Base-by-base conservation (phyloP, 441 rosid genomes). In the Pelargonium cotyledonis region DNA sequence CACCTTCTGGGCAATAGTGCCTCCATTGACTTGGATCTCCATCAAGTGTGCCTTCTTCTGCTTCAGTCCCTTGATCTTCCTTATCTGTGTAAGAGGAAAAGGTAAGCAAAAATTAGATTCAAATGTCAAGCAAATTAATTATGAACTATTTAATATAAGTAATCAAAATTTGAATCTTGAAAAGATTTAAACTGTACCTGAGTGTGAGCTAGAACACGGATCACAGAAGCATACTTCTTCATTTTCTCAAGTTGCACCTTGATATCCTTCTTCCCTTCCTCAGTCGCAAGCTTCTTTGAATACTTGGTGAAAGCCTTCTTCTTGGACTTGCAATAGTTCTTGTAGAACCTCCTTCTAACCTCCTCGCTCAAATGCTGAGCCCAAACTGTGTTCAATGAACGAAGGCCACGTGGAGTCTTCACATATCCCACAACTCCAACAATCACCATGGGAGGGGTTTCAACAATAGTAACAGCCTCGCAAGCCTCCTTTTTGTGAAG, bases 401-500 rank as follows among this genome's bases (percentile, higher is more conserved):
- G 85, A 21, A 92, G 85, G 8, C 96, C 98, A 64, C 91, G 84
- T 0, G 98, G 95, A 6, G 98, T 90, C 79, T 86, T 87, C 63
- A 92, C 85, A 29, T 89, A 88, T 6, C 90, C 96, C 57, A 92
- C 96, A 71, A 92, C 89, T 58, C 97, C 97, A 76, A 92, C 92
- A 67, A 85, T 81, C 9, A 91, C 88, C 90, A 91, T 88, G 15
- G 96, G 90, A 18, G 97, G 97, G 44, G 96, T 85, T 74, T 91
- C 97, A 66, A 91, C 47, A 18, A 91, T 74, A 2, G 97, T 91
- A 26, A 92, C 97, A 57, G 97, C 92, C 75, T 92, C 97, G 47
- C 95, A 88, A 0, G 97, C 87, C 82, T 92, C 96, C 82, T 89
- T 92, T 88, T 92, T 92, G 89, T 89, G 97, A 71, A 92, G 92